phyloP scores from a whole-genome alignment of 495 filamentous ascomycete genomes.

The Penicillium nucicola region DNA sequence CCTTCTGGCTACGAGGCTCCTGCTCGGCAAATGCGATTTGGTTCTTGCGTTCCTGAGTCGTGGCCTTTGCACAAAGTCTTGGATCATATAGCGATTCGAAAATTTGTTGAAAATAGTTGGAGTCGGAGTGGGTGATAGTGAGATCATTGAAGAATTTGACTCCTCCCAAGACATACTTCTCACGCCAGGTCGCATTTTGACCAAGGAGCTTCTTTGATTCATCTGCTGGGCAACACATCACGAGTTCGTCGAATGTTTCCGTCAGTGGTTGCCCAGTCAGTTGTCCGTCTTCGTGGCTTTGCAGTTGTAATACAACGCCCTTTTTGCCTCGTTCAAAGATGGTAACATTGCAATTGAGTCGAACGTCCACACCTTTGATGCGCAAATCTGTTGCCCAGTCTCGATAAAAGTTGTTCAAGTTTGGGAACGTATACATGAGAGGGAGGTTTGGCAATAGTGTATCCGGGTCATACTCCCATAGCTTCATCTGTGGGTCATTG shows the following conservation, averaged over 20 bases:
- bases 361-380: conserved; percentile 60
- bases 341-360: conserved; percentile 59
- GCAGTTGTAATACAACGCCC: conserved; percentile 47
- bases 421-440: conserved; percentile 80
- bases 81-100: conserved; percentile 68
- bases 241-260: conserved; percentile 66
- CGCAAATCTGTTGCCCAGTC: conserved; percentile 63
- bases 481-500: conserved; percentile 67
- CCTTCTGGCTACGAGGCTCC: conserved; percentile 26
- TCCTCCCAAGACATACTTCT: conserved; percentile 65
- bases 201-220: conserved; percentile 65
- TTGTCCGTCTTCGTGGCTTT: conserved; percentile 1
- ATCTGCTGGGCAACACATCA: conserved; percentile 69
- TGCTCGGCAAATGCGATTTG: conserved; percentile 54
- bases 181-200: conserved; percentile 58
- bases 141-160: conserved; percentile 81
- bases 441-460: conserved; percentile 67
- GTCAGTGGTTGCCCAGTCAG: conserved; percentile 1
- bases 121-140: conserved; percentile 77
- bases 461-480: conserved; percentile 74
- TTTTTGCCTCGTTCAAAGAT: conserved; percentile 55
- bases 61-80: conserved; percentile 47
- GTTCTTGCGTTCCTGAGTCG: conserved; percentile 42
- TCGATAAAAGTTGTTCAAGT: conserved; percentile 66
- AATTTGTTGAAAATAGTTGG: conserved; percentile 68